Conservation (phyloP, 139 green algal genomes). For the Chlorella vulgaris region DNA sequence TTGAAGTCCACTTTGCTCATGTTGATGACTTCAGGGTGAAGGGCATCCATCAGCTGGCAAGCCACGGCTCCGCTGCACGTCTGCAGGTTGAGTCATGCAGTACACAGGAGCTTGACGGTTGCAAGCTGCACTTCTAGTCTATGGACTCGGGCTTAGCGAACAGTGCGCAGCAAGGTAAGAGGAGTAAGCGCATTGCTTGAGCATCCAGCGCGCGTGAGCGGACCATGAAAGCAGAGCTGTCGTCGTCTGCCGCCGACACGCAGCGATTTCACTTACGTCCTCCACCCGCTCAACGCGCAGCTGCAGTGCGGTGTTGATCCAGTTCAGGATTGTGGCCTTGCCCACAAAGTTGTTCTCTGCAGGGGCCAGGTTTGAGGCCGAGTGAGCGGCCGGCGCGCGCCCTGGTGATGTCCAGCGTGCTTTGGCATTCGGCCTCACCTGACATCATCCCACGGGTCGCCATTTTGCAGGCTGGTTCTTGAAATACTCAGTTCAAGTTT, state of each 20-base stretch:
- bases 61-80: constrained; percentile 82
- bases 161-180: too few species aligned
- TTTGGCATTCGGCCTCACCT: not conserved
- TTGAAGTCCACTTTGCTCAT: constrained; percentile 98
- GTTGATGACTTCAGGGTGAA: constrained; percentile 81
- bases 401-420: not conserved
- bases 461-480: not conserved
- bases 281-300: constrained; percentile 90
- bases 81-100: constrained; percentile 33
- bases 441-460: constrained; percentile 32
- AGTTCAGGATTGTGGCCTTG: constrained; percentile 82
- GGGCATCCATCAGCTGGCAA: constrained; percentile 93
- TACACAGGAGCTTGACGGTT: not conserved
- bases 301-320: constrained; percentile 89
- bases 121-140: not conserved
- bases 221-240: not conserved
- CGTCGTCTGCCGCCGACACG: not conserved
- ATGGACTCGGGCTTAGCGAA: too few species aligned
- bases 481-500: not conserved
- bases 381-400: not conserved
- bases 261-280: constrained; percentile 66
- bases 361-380: not conserved
- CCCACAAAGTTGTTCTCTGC: constrained; percentile 75
- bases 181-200: too few species aligned
- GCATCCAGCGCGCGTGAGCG: too few species aligned